These are phyloP conservation scores for Aegilops tauschii DNA, from an alignment of 176 grass and related monocot species.

Conservation along the genomic window DNA sequence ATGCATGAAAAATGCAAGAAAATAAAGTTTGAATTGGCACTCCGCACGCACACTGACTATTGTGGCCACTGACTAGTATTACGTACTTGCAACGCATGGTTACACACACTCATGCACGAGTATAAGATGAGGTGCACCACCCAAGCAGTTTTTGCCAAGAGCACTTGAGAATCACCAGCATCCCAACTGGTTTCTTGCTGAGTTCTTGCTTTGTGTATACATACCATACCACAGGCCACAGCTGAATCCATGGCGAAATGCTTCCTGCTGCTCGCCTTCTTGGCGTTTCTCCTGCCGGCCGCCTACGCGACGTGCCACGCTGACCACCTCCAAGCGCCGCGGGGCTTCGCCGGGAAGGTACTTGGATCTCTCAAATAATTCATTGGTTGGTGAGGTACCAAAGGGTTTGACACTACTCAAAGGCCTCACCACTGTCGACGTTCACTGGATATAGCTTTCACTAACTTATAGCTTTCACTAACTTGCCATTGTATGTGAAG, in stretches of 20 bases:
- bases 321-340: not conserved
- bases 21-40: not conserved
- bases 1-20: too few relatives aligned
- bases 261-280: not conserved
- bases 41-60: not conserved
- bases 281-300: not conserved
- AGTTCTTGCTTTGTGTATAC: not conserved
- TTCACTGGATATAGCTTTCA: not conserved
- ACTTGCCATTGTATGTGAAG: not conserved
- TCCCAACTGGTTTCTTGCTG: not conserved
- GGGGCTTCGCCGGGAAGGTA: not conserved
- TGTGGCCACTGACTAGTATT: not conserved
- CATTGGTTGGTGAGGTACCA: not conserved
- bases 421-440: not conserved
- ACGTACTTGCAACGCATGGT: not conserved
- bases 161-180: not conserved
- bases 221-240: not conserved
- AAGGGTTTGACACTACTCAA: not conserved
- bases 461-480: not conserved
- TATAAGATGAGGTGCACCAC: not conserved
- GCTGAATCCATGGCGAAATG: not conserved
- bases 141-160: not conserved
- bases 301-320: not conserved
- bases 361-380: not conserved
- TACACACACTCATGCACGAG: not conserved